Evolutionary conservation across 768 basidiomycete genomes (phyloP).

Genomic region (Pulveroboletus ravenelii): DNA sequence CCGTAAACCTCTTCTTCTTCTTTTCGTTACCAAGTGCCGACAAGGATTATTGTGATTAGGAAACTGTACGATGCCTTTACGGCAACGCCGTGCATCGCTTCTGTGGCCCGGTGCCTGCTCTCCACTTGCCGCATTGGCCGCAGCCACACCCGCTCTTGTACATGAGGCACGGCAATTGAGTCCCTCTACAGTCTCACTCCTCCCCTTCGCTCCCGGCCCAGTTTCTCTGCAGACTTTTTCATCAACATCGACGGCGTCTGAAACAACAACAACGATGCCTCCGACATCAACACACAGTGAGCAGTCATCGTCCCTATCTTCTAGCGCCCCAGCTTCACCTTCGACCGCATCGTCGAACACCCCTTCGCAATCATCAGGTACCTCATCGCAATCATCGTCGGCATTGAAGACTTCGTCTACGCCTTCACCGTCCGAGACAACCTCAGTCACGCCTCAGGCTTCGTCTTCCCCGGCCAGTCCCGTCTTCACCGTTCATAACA

Average conservation of each 20-base stretch:
- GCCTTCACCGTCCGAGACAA: slow-evolving; percentile 9
- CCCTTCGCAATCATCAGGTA: background rate
- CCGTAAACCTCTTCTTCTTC: background rate
- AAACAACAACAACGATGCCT: slow-evolving; percentile 10
- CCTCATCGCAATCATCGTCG: background rate
- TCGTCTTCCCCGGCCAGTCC: slow-evolving; percentile 15
- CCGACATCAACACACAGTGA: slow-evolving; percentile 14
- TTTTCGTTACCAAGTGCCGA: background rate
- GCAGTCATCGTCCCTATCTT: slow-evolving; percentile 6
- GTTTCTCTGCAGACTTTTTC: slow-evolving; percentile 3
- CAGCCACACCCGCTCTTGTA: slow-evolving; percentile 11
- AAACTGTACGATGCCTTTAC: slow-evolving; percentile 10
- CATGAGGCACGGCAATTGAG: slow-evolving; percentile 23
- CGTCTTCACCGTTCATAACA: slow-evolving; percentile 23
- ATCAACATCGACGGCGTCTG: background rate
- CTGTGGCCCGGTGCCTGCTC: slow-evolving; percentile 7
- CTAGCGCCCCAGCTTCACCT: background rate
- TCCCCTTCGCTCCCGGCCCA: slow-evolving; percentile 6
- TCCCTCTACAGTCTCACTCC: background rate
- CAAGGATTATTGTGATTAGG: background rate
- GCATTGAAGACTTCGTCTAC: slow-evolving; percentile 7
- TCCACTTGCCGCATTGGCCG: slow-evolving; percentile 5
- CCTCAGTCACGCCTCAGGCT: slow-evolving; percentile 14
- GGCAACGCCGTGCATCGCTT: background rate
- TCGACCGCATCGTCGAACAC: background rate